Evolutionary conservation across 257 asterid species (phyloP), one percentile per base, ranked within the genome.

Genomic region (Eucommia ulmoides): DNA sequence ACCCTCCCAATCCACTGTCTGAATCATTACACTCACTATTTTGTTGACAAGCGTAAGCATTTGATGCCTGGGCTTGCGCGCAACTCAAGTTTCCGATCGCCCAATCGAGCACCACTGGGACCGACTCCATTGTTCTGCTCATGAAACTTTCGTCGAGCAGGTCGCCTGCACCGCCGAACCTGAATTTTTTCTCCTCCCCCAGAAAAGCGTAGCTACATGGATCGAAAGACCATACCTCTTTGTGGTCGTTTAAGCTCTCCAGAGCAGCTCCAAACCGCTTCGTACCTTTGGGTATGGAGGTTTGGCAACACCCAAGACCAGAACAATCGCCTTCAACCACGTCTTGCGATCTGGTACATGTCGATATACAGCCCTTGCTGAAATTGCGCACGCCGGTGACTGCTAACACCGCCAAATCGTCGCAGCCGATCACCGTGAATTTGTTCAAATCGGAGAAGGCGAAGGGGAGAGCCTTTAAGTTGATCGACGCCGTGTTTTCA

Each of bases 21-120:
- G 71, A 56, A 59, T 63, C 78, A 56, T 58, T 61, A 53, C 78
- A 71, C 3, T 0, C 7, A 42, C 70, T 62, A 7, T 59, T 26
- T 23, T n/a, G 65, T 19, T 51, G 41, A 24, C 78, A 71, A 18
- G 57, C 67, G 44, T 17, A 65, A 44, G 60, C 62, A 3, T 8
- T 45, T 35, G n/a, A 17, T 24, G 19, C 45, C n/a, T n/a, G n/a
- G 1, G 61, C 59, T 35, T 45, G 8, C 2, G 22, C 53, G 33
- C 74, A 67, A n/a, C 41, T 59, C 14, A 5, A 12, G 16, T 54
- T 51, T 24, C 73, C 70, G 7, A 71, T 62, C 20, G 52, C 61
- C 77, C 73, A 71, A 45, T 71, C 77, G 23, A 71, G 15, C 38
- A 65, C 67, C 1, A 62, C 12, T 10, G 77, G 73, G 16, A 71